Percentiles rank a stretch among this genome's conserved stretches.
Evolutionary conservation across 192 early-diverging fungal species (phyloP).

Genomic region (Entomortierella beljakovae): DNA sequence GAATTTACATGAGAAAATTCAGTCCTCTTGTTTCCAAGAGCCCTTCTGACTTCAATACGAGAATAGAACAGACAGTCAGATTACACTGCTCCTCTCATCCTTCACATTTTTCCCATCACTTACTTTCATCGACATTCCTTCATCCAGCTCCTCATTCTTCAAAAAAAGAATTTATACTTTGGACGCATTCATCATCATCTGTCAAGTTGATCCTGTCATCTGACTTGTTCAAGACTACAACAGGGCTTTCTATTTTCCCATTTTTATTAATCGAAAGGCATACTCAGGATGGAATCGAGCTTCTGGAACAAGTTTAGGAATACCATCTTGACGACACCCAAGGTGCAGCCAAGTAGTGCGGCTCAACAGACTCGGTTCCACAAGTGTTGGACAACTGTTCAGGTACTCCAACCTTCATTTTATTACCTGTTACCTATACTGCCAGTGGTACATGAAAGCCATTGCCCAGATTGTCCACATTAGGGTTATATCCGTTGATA

Average conservation of each 20-base stretch:
- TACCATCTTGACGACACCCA: slow-evolving; percentile 70
- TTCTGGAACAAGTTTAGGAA: slow-evolving; percentile 57
- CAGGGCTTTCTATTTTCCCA: neutral
- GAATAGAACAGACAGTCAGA: too few species aligned
- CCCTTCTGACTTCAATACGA: too few species aligned
- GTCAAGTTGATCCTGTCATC: neutral
- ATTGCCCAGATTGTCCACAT: too few species aligned
- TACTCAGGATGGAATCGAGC: slow-evolving; percentile 42
- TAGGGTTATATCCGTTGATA: too few species aligned
- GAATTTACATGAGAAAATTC: too few species aligned
- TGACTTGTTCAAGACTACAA: neutral
- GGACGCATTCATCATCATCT: neutral
- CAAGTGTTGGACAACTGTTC: slow-evolving; percentile 75
- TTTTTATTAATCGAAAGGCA: neutral
- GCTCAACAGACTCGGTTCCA: slow-evolving; percentile 77
- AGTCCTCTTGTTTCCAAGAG: too few species aligned
- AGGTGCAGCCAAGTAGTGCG: slow-evolving; percentile 66
- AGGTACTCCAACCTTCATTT: slow-evolving; percentile 57
- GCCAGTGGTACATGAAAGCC: too few species aligned
- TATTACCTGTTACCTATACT: neutral
- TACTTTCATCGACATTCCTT: neutral
- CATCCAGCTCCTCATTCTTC: neutral
- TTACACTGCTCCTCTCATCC: too few species aligned
- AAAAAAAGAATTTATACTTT: too few species aligned
- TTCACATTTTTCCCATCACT: too few species aligned